phyloP scores from a whole-genome alignment of 805 yeast genomes.

The Starmerella potacharoeniae region DNA sequence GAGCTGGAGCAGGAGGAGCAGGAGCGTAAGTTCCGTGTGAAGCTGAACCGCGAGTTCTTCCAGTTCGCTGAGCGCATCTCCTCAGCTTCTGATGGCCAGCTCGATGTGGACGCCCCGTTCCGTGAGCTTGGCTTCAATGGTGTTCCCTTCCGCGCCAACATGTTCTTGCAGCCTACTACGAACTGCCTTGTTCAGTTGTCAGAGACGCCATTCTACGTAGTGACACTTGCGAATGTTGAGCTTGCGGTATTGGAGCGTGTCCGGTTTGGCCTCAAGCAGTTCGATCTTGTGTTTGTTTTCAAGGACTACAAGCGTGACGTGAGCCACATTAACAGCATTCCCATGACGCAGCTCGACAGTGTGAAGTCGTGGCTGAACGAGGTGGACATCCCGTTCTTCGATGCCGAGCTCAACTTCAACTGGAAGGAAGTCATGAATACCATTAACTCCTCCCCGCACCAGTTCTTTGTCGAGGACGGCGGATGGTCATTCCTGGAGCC shows the following conservation, averaged over 20 bases:
- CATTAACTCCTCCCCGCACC: slow-evolving; percentile 80
- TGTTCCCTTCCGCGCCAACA: slow-evolving; percentile 91
- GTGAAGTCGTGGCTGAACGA: slow-evolving; percentile 96
- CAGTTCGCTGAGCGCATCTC: slow-evolving; percentile 82
- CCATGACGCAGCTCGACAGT: slow-evolving; percentile 82
- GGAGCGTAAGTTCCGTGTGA: slow-evolving; percentile 83
- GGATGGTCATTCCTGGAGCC: slow-evolving; percentile 94
- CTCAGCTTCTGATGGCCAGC: slow-evolving; percentile 69
- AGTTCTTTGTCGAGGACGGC: slow-evolving; percentile 74
- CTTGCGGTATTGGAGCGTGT: slow-evolving; percentile 93
- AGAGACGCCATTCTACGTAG: slow-evolving; percentile 90
- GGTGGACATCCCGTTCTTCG: slow-evolving; percentile 89
- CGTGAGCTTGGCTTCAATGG: slow-evolving; percentile 95
- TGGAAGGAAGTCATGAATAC: slow-evolving; percentile 96
- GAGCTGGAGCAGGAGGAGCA: slow-evolving; percentile 98
- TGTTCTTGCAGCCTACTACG: slow-evolving; percentile 90
- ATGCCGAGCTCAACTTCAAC: slow-evolving; percentile 89
- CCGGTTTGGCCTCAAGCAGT: slow-evolving; percentile 91
- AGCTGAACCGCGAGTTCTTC: slow-evolving; percentile 84
- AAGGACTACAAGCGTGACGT: slow-evolving; percentile 83
- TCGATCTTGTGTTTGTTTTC: slow-evolving; percentile 91
- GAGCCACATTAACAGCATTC: slow-evolving; percentile 86
- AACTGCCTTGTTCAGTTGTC: slow-evolving; percentile 89
- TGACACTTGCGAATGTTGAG: slow-evolving; percentile 84
- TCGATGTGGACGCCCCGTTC: slow-evolving; percentile 88